phyloP scores from a whole-genome alignment of 1,139 yeast genomes.

The Arxiozyma bovina region DNA sequence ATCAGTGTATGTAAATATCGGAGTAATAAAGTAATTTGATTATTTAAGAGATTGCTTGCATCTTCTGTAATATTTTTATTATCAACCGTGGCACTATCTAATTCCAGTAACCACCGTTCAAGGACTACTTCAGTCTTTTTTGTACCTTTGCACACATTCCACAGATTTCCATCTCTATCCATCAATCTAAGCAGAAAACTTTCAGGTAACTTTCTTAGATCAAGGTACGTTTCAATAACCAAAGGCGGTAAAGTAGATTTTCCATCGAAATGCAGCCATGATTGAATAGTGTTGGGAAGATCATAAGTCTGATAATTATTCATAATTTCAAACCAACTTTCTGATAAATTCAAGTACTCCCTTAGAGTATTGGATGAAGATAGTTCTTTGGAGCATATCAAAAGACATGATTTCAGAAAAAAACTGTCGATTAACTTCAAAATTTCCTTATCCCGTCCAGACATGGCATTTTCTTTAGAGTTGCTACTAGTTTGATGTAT shows the following conservation, averaged over 20 bases:
- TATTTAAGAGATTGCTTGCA: constrained; percentile 1
- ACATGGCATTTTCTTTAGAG: constrained; percentile 1
- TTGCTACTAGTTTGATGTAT: background rate
- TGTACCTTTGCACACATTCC: constrained; percentile 46
- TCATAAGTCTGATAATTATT: constrained; percentile 7
- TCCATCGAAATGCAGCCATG: constrained; percentile 27
- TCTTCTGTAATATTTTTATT: constrained; percentile 8
- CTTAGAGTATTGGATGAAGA: constrained; percentile 11
- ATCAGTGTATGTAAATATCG: constrained; percentile 63
- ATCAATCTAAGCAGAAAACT: constrained; percentile 57
- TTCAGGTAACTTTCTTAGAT: constrained; percentile 51
- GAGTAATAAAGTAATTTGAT: constrained; percentile 59
- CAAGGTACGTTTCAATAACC: constrained; percentile 76
- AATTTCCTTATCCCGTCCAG: constrained; percentile 12
- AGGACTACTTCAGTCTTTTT: constrained; percentile 73
- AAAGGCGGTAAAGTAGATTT: constrained; percentile 53
- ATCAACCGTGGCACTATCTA: constrained; percentile 36
- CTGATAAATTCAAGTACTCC: constrained; percentile 13
- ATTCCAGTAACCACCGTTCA: constrained; percentile 86
- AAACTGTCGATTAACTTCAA: constrained; percentile 26
- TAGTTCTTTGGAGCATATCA: constrained; percentile 22
- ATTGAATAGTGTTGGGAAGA: constrained; percentile 16
- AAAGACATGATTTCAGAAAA: constrained; percentile 26
- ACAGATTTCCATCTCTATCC: constrained; percentile 41
- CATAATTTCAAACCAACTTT: constrained; percentile 16